These are phyloP conservation scores for Calamus simplicifolius DNA, from an alignment of 176 grass and related monocot genomes.

Conservation along the genomic window DNA sequence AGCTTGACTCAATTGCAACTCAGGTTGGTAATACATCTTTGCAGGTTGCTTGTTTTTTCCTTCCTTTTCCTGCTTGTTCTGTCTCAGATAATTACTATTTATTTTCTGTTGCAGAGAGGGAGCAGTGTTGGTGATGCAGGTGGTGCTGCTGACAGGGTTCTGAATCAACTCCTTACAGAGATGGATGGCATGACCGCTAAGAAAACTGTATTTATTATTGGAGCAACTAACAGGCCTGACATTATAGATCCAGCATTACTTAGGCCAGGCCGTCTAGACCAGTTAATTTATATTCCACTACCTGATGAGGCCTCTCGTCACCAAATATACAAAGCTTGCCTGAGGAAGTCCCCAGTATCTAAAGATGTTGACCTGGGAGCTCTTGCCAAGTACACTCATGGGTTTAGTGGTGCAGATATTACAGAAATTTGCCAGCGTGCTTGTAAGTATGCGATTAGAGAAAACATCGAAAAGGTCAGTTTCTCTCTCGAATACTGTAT, in stretches of 20 bases:
- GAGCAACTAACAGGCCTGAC: conserved; percentile 18
- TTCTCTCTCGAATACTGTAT: too few species aligned
- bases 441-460: conserved; percentile 19
- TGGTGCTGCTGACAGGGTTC: conserved; percentile 23
- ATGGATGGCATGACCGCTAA: conserved; percentile 21
- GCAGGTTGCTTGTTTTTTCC: too few species aligned
- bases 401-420: conserved; percentile 21
- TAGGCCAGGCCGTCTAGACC: conserved; percentile 10
- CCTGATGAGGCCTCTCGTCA: conserved; percentile 12
- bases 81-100: too few species aligned
- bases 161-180: conserved; percentile 17
- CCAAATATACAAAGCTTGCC: conserved; percentile 17
- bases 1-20: conserved; percentile 19
- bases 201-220: conserved; percentile 21
- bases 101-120: conserved; percentile 1
- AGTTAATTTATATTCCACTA: conserved; percentile 21
- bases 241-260: conserved; percentile 18
- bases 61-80: too few species aligned
- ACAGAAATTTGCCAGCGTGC: conserved; percentile 20
- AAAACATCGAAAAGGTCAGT: conserved; percentile 17
- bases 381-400: conserved; percentile 17
- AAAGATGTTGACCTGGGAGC: conserved; percentile 8
- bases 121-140: conserved; percentile 22
- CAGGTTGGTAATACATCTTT: neutral
- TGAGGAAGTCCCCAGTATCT: conserved; percentile 10